Conservation (phyloP, 2,329 filamentous ascomycete genomes). For the Pseudohalonectria lignicola region DNA sequence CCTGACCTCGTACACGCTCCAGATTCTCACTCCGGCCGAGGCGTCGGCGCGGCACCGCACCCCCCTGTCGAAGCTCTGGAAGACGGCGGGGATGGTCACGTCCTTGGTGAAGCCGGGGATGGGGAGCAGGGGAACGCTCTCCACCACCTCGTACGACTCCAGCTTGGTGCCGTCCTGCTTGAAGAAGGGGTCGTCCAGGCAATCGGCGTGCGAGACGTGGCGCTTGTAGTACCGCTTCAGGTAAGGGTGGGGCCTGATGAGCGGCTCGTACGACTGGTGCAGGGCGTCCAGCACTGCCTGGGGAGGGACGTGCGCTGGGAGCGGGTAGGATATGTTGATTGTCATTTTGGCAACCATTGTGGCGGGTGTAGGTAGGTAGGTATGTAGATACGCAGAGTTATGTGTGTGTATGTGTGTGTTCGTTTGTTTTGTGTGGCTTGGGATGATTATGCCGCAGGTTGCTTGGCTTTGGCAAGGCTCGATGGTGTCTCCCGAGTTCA, state of each 20-base stretch:
- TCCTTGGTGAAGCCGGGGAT: constrained; percentile 28
- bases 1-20: constrained; percentile 23
- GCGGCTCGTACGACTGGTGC: constrained; percentile 23
- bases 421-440: background rate
- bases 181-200: constrained; percentile 30
- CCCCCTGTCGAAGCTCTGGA: constrained; percentile 28
- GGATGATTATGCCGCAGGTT: too few relatives aligned
- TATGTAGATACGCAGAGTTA: background rate
- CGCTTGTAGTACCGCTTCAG: constrained; percentile 24
- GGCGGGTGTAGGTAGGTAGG: background rate
- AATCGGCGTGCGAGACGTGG: constrained; percentile 17
- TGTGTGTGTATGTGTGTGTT: background rate
- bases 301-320: constrained; percentile 27
- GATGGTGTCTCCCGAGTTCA: too few relatives aligned
- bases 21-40: constrained; percentile 28
- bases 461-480: too few relatives aligned
- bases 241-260: constrained; percentile 28
- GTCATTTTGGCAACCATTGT: constrained; percentile 20
- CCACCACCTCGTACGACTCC: constrained; percentile 18
- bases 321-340: constrained; percentile 26
- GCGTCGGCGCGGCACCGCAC: constrained; percentile 31
- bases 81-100: constrained; percentile 28
- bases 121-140: constrained; percentile 24
- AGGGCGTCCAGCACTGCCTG: constrained; percentile 24
- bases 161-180: constrained; percentile 16